These are phyloP conservation scores for Austroboletus eburneus DNA, from an alignment of 768 basidiomycete genomes.

Conservation along the genomic window DNA sequence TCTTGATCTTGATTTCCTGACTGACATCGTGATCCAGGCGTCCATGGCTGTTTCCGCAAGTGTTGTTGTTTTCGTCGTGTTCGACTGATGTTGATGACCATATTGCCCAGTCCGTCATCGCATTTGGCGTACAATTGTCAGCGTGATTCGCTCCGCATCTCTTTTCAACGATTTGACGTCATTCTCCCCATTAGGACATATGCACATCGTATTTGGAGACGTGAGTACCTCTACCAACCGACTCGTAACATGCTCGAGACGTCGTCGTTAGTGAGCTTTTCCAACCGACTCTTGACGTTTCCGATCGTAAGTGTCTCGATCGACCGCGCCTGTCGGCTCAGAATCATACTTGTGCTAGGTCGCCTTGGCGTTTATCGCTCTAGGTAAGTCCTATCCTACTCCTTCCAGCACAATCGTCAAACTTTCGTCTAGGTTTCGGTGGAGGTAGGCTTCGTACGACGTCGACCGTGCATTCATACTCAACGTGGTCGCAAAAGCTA, in stretches of 20 bases:
- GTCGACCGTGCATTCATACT: conserved; percentile 1
- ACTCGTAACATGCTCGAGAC: too few species aligned
- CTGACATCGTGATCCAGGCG: too few species aligned
- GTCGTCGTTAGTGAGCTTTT: conserved; percentile 35
- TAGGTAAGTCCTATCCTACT: conserved; percentile 15
- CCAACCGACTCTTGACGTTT: conserved; percentile 26
- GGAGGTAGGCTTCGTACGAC: conserved; percentile 19
- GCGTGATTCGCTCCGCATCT: conserved; percentile 2
- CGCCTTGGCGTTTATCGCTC: conserved; percentile 25
- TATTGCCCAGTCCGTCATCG: conserved; percentile 30
- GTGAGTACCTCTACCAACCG: conserved; percentile 20
- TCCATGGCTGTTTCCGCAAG: conserved; percentile 35
- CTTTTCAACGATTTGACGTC: neutral
- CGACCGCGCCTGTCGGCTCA: neutral
- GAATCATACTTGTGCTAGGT: conserved; percentile 13
- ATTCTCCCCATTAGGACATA: conserved; percentile 25
- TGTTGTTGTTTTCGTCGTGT: neutral
- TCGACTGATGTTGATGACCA: neutral
- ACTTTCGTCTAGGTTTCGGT: conserved; percentile 24
- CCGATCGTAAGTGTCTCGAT: conserved; percentile 27
- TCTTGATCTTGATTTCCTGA: too few species aligned
- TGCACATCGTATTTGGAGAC: conserved; percentile 36
- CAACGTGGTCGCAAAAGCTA: conserved; percentile 16
- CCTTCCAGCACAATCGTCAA: neutral
- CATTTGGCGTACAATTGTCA: conserved; percentile 35